A percentile compares a stretch with the other conserved stretches of the same genome.
These are phyloP conservation scores for Parachaetomium inaequale DNA, from an alignment of 495 filamentous ascomycete genomes.

Conservation along the genomic window DNA sequence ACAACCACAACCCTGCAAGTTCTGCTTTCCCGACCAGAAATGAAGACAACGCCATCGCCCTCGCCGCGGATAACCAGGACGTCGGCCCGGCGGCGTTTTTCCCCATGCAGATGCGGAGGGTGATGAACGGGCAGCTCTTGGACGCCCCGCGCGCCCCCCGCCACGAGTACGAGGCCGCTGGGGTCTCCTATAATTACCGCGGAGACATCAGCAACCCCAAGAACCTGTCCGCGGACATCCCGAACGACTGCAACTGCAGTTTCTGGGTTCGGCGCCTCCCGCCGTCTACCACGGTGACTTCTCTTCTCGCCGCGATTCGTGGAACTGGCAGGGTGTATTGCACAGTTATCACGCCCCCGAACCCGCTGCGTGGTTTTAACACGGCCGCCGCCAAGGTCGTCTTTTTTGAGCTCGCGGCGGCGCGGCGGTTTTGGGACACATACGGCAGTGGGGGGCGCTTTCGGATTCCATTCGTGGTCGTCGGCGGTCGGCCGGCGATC, in stretches of 20 bases:
- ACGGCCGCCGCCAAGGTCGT: conserved; percentile 38
- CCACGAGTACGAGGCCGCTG: not conserved
- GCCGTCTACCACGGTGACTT: conserved; percentile 16
- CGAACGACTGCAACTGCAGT: conserved; percentile 30
- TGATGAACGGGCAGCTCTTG: not conserved
- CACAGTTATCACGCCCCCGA: conserved; percentile 35
- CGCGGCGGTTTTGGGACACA: conserved; percentile 1
- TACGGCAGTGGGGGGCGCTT: not conserved
- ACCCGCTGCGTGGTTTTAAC: conserved; percentile 7
- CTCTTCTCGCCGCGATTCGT: conserved; percentile 32
- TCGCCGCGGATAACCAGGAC: not conserved
- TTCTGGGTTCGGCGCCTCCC: conserved; percentile 40
- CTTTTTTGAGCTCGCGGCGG: conserved; percentile 35
- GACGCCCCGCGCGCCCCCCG: not conserved
- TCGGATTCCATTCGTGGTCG: not conserved
- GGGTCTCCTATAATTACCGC: conserved; percentile 23
- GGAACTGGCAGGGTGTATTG: conserved; percentile 36
- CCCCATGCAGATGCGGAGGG: not conserved
- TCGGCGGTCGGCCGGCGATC: not conserved
- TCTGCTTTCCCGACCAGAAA: too few relatives aligned
- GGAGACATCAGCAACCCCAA: conserved; percentile 26
- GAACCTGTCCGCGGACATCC: conserved; percentile 35
- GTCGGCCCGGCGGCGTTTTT: not conserved
- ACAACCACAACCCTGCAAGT: too few relatives aligned
- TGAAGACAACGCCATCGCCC: too few relatives aligned